Evolutionary conservation across 306 rosid species (phyloP), one percentile per base, ranked within the genome.

Genomic region (Pyrus communis): DNA sequence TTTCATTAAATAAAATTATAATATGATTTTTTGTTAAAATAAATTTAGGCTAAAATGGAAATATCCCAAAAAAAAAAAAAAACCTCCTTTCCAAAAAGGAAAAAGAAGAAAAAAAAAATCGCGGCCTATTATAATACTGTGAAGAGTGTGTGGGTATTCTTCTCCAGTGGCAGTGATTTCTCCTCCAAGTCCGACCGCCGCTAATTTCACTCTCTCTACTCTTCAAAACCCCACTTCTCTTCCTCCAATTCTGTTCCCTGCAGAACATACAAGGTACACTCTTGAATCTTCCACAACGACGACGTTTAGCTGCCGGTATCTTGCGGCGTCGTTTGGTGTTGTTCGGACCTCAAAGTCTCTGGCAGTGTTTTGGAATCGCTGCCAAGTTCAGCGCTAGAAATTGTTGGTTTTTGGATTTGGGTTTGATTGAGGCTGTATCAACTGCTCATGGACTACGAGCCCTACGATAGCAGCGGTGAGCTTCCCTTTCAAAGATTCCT

Each of bases 391-490:
- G 27, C 8, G 46, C 21, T 33, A n/a, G 31, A 40, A 22, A 42
- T 27, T 42, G 30, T n/a, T 42, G 31, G 21, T 10, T 11, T 67
- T 43, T 38, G 31, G 19, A 11, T 67, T 43, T 38, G 31, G 45
- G n/a, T 42, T 42, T 67, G 52, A 42, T 38, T 42, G 31, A 42
- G 35, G 67, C 38, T 49, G 18, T 75, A 63, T 84, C 82, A 86
- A 69, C 91, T 90, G 92, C 90, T 93, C 82, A 91, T 94, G 98
- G 97, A 91, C 82, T 86, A 90, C 91, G 96, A 89, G 88, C 97
- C 96, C 73, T 91, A 84, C 79, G 98, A 94, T 75, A 94, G 98
- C 84, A 94, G 98, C 74, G 98, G 98, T 94, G 62, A 85, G 88
- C 76, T 85, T 63, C 62, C 74, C 72, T 74, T 28, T 69, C 9